A percentile compares a stretch with the other conserved stretches of the same genome.
phyloP scores from a whole-genome alignment of 1,284 basidiomycete genomes.

The Veloporphyrellus conicus region DNA sequence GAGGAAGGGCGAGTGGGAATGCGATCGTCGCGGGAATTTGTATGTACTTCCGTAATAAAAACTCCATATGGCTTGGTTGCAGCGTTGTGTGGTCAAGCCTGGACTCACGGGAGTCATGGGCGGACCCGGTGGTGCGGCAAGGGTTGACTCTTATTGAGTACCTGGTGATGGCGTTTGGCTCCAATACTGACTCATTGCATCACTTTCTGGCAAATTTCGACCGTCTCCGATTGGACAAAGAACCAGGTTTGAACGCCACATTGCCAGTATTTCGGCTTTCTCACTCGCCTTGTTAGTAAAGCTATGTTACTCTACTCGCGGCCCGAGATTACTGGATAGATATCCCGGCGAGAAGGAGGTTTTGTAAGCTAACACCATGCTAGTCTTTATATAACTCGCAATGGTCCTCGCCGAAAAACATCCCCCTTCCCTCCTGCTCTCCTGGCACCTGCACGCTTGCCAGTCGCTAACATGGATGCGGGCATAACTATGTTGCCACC shows the following conservation, averaged over 20 bases:
- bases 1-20: background rate
- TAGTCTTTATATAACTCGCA: constrained; percentile 17
- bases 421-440: background rate
- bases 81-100: too few relatives aligned
- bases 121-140: background rate
- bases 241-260: background rate
- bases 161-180: background rate
- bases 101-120: background rate
- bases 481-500: background rate
- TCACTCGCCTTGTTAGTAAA: background rate
- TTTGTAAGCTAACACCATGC: constrained; percentile 18
- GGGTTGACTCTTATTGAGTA: background rate
- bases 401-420: background rate
- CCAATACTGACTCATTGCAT: background rate
- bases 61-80: too few relatives aligned
- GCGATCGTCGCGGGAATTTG: background rate
- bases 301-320: background rate
- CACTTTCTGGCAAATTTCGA: too few relatives aligned
- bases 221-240: background rate
- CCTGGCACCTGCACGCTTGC: background rate
- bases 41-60: background rate
- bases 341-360: background rate
- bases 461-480: constrained; percentile 15
- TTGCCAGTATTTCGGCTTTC: background rate
- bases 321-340: background rate